Percentiles rank a stretch among this genome's conserved stretches.
phyloP scores from a whole-genome alignment of 1,139 yeast species.

The Nakaseomyces sp. region DNA sequence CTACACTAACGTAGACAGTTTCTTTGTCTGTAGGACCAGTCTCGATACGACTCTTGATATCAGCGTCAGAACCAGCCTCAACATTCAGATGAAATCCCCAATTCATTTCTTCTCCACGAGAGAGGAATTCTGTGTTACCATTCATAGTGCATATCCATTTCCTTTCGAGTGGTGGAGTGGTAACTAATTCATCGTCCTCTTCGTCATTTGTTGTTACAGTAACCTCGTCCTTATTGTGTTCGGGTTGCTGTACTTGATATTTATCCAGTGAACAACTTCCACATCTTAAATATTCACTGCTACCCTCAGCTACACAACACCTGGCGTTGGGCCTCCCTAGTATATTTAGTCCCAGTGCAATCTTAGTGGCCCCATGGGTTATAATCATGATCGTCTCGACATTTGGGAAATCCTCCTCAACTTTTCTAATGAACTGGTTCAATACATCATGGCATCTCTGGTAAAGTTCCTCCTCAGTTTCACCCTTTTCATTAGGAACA shows the following conservation, averaged over 20 bases:
- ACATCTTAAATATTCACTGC: constrained; percentile 40
- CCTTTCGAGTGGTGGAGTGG: constrained; percentile 15
- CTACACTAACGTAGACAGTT: constrained; percentile 38
- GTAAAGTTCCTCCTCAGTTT: constrained; percentile 53
- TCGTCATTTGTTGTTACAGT: constrained; percentile 18
- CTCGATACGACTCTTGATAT: constrained; percentile 32
- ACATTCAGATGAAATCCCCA: constrained; percentile 62
- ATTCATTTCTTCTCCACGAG: constrained; percentile 82
- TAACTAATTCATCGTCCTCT: constrained; percentile 1
- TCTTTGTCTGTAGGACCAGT: constrained; percentile 13
- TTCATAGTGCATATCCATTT: constrained; percentile 51
- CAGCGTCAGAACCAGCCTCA: constrained; percentile 76
- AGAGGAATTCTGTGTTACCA: constrained; percentile 60
- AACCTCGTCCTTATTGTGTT: constrained; percentile 33
- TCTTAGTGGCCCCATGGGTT: constrained; percentile 78
- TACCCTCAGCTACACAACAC: constrained; percentile 38
- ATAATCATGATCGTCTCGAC: constrained; percentile 48
- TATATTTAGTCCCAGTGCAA: constrained; percentile 64
- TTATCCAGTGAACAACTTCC: constrained; percentile 50
- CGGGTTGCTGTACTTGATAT: constrained; percentile 40
- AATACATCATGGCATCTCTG: constrained; percentile 45
- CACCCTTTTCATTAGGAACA: constrained; percentile 54
- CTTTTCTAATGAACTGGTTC: constrained; percentile 40
- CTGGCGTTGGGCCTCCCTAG: constrained; percentile 40
- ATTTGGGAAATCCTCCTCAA: constrained; percentile 47